Evolutionary conservation across 495 filamentous ascomycete genomes (phyloP), one percentile per base, ranked within the genome.

Genomic region (Aspergillus egyptiacus): DNA sequence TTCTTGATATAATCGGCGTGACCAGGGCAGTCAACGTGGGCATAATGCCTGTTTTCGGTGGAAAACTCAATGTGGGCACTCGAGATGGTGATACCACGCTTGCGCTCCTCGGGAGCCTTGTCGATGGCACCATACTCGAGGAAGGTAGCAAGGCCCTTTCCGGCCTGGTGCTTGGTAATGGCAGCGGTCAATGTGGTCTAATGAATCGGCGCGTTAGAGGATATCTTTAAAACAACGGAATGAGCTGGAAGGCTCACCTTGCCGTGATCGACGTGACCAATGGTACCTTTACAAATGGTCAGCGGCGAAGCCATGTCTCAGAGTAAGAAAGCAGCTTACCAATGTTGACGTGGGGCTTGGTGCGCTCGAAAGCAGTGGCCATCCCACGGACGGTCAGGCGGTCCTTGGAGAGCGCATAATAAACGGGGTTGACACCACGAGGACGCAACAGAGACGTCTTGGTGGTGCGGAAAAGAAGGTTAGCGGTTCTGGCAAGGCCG

Each of bases 1-100:
- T 98, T 98, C 83, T 98, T 98, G 74, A 98, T 96, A 78, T 97
- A 98, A 89, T 98, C 93, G 65, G 93, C 93, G 82, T 98, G 93
- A 70, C 93, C 93, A 46, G 93, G 93, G 70, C 93, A 98, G 81
- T 98, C 93, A 75, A 98, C 93, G 81, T 98, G 93, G 60, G 93
- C 90, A 75, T 98, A 98, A 75, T 98, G 93, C 56, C 94, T 82
- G 57, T 66, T 67, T 5, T 95, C 86, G 64, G 93, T 97, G 61
- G 85, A 75, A 72, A 96, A 98, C 76, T 98, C 93, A 72, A 98
- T 95, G 74, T 98, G 93, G 53, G 93, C 89, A 32, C 91, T 89
- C 38, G 93, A 88, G 73, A 98, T 98, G 63, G 93, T 98, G 71
- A 98, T 98, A 84, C 93, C 93, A 82, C 93, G 94, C 79, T 96